Base-by-base conservation (phyloP, 2,329 filamentous ascomycete species). In the Colletotrichum chlorophyti region DNA sequence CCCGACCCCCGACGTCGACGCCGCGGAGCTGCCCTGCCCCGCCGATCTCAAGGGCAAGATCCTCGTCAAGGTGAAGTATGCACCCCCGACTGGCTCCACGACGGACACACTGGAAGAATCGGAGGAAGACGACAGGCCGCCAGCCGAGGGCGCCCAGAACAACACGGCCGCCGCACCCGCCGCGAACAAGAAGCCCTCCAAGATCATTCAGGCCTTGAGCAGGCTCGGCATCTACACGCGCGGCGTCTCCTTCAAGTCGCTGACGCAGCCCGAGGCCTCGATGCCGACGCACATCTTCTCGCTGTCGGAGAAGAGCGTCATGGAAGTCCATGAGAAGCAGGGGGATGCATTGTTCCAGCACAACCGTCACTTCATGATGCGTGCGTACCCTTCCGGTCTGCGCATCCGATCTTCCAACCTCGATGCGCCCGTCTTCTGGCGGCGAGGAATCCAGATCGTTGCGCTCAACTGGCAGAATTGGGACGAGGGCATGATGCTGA, bases 401-500 rank as follows among this genome's bases (percentile, higher is more conserved):
- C 86, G 93, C 6, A 87, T 97, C 49, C 83, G 85, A 60, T 96
- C 91, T 0, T 95, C 91, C 1, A 98, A 97, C 69, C 80, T 96
- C 11, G 91, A 97, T 65, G 93, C 94, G 5, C 84, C 87, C 1
- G 82, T 89, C 4, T 95, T 93, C 73, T 97, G 93, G 93, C 84
- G 91, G 27, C 88, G 91, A 63, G 93, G 93, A 12, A 89, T 96
- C 3, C 93, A 97, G 73, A 89, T 97, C 65, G 92, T 96, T 2
- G 93, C 93, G 0, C 79, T 98, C 60, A 97, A 97, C 75, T 98
- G 93, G 91, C 93, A 98, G 73, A 89, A 88, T 61, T 88, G 90
- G 72, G 93, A 97, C 68, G 89, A 91, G 65, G 93, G 91, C 27
- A 96, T 96, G 88, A 97, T 97, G 94, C 83, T 97, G 12, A 97